phyloP scores from a whole-genome alignment of 2,329 filamentous ascomycete genomes.

The Microdochium paspali region DNA sequence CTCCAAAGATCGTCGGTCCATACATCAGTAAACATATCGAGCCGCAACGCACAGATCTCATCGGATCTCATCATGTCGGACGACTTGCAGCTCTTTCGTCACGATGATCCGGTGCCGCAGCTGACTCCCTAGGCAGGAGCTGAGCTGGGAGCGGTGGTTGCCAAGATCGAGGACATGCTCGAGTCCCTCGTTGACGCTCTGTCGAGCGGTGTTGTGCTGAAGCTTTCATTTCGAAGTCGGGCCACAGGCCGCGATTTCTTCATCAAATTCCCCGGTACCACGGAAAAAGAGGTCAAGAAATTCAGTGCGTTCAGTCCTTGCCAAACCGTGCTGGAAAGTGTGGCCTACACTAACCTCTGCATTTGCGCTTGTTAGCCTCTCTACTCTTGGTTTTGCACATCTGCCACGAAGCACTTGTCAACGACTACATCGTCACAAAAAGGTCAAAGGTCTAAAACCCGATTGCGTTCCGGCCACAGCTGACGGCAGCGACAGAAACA shows the following conservation, averaged over 20 bases:
- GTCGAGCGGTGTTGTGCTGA: constrained; percentile 30
- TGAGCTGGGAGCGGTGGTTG: constrained; percentile 23
- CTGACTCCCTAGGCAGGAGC: constrained; percentile 9
- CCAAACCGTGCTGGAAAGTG: too few species aligned
- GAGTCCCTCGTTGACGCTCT: constrained; percentile 40
- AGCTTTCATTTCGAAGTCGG: constrained; percentile 34
- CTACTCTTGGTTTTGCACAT: constrained; percentile 50
- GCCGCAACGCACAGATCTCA: too few species aligned
- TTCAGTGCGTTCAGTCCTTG: constrained; percentile 15
- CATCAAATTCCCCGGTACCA: constrained; percentile 13
- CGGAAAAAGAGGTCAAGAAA: constrained; percentile 10
- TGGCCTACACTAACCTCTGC: too few species aligned
- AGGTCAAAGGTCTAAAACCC: constrained; percentile 30
- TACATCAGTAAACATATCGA: too few species aligned
- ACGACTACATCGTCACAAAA: constrained; percentile 49
- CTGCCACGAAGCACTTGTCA: constrained; percentile 47
- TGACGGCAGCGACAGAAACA: constrained; percentile 46
- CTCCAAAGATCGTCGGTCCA: too few species aligned
- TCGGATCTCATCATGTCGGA: too few species aligned
- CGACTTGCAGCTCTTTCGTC: too few species aligned
- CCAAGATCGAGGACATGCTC: constrained; percentile 46
- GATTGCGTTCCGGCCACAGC: neutral
- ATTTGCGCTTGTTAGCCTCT: constrained; percentile 37
- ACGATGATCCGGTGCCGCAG: constrained; percentile 18
- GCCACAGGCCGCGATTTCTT: constrained; percentile 11